Percentiles rank a stretch among this genome's conserved stretches.
Evolutionary conservation across 306 rosid genomes (phyloP).

Genomic region (Pachyrhizus erosus): DNA sequence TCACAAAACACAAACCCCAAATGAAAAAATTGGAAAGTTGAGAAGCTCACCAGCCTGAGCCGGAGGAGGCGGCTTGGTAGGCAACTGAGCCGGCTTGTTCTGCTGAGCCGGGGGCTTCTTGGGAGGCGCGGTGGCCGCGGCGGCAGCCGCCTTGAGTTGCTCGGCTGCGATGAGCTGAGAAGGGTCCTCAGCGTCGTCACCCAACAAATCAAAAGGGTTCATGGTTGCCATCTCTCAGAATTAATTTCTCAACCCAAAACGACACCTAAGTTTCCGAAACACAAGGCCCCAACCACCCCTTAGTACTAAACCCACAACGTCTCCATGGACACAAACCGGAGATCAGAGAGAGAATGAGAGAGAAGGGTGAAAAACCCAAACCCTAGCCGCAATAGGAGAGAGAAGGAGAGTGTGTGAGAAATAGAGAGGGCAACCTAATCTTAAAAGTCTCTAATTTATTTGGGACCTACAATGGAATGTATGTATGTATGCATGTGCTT

Average conservation of each 20-base stretch:
- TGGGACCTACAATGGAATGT: background rate
- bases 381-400: conserved; percentile 82
- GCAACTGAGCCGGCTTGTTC: conserved; percentile 69
- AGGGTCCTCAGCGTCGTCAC: conserved; percentile 93
- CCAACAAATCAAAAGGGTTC: conserved; percentile 94
- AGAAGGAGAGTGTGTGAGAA: conserved; percentile 31
- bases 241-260: background rate
- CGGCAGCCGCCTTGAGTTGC: conserved; percentile 51
- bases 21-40: background rate
- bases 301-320: conserved; percentile 36
- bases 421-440: conserved; percentile 50
- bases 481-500: background rate
- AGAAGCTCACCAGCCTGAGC: conserved; percentile 76
- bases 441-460: conserved; percentile 44
- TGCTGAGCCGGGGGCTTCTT: conserved; percentile 53
- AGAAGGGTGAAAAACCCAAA: conserved; percentile 59
- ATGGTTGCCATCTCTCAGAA: conserved; percentile 65
- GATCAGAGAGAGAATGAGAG: background rate
- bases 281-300: background rate
- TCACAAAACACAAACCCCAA: background rate
- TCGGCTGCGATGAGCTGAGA: conserved; percentile 71
- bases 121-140: conserved; percentile 19
- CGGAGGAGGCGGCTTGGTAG: conserved; percentile 86
- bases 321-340: conserved; percentile 48
- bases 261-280: conserved; percentile 8